phyloP scores from a whole-genome alignment of 2,329 filamentous ascomycete genomes.

The Septoria linicola region DNA sequence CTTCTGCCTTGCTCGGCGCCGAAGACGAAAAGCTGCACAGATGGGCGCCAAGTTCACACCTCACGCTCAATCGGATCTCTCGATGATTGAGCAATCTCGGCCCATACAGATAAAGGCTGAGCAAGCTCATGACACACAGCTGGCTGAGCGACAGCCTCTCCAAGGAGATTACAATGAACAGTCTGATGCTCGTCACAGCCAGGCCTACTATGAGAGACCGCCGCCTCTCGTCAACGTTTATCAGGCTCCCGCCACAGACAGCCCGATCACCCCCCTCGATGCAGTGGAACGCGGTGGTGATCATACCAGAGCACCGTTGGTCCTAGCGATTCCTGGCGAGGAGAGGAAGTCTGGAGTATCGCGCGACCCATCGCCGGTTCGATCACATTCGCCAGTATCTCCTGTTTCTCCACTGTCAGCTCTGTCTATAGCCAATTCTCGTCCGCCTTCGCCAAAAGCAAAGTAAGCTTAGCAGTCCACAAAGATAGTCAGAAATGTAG shows the following conservation, averaged over 20 bases:
- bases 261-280: constrained; percentile 11
- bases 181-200: constrained; percentile 2
- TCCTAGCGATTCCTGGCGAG: constrained; percentile 16
- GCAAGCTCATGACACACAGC: neutral
- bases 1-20: constrained; percentile 15
- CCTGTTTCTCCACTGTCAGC: constrained; percentile 21
- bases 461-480: neutral
- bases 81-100: constrained; percentile 22
- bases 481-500: no score
- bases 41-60: constrained; percentile 17
- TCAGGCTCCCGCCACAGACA: constrained; percentile 15
- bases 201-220: constrained; percentile 5
- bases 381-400: constrained; percentile 19
- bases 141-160: neutral
- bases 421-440: constrained; percentile 15
- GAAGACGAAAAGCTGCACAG: constrained; percentile 1
- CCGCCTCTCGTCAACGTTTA: constrained; percentile 3
- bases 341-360: constrained; percentile 12
- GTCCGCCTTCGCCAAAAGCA: constrained; percentile 10
- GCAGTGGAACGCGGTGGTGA: constrained; percentile 4
- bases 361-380: constrained; percentile 15
- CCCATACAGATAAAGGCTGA: constrained; percentile 6
- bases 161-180: constrained; percentile 1
- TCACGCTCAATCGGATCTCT: constrained; percentile 23
- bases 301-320: constrained; percentile 5